Base-by-base conservation (phyloP, 75 land plant species). In the Selaginella moellendorffii region DNA sequence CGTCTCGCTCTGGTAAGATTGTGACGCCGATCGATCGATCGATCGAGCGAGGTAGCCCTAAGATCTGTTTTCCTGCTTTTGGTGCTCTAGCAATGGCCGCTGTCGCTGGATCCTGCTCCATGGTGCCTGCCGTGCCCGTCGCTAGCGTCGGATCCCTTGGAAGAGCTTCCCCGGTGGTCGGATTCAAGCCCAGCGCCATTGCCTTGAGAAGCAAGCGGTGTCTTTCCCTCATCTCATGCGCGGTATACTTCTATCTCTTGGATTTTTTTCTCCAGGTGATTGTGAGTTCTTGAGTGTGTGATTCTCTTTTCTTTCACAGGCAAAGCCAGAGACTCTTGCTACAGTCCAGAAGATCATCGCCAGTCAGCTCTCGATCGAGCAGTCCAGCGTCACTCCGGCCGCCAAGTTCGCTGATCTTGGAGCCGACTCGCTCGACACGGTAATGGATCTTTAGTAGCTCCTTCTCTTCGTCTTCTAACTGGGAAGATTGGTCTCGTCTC, bases 381-480 rank as follows among this genome's bases (percentile, higher is more conserved):
- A 23, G 5, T 2, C 59, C 19, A 54, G n/a, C 19, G 59, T 54
- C 18, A n/a, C 5, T 5, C 59, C 59, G 5, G 8, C n/a, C 8
- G 2, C 59, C 2, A 54, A 54, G 59, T 54, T 54, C 19, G n/a
- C 59, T 10, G 59, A 54, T 2, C 59, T 54, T 54, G 59, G 59
- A 19, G 59, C 59, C 59, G 59, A 54, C n/a, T 54, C 59, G n/a
- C 59, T 54, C 23, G 59, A 54, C 23, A 54, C 59, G 8, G 59
- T 54, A 36, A 36, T 36, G 14, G 5, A 36, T 36, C 5, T 36
- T 36, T 36, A 36, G 14, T 36, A 36, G 14, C 14, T 36, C 5
- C 5, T 5, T 36, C 14, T 5, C 14, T 36, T 5, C 5, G 14
- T 36, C 5, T 36, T 36, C 5, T 36, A 5, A 36, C 5, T 5